A percentile compares a stretch with the other conserved stretches of the same genome.
phyloP scores from a whole-genome alignment of 192 early-diverging fungal genomes.

The Neocallimastix lanati region DNA sequence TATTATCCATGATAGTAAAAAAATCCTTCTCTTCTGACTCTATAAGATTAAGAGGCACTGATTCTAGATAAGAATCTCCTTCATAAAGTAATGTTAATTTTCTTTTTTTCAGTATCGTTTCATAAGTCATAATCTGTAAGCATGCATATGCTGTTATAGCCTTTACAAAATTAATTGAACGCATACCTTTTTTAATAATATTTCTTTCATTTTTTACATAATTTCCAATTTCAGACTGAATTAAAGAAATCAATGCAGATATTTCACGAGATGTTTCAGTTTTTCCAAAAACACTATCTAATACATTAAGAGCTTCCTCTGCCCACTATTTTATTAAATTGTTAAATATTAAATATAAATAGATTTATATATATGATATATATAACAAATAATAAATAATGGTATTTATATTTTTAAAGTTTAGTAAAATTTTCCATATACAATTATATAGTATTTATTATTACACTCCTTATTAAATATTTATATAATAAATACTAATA shows the following conservation, averaged over 20 bases:
- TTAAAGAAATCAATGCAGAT: not conserved
- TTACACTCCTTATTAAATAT: no score
- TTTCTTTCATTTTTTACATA: not conserved
- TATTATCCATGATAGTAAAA: not conserved
- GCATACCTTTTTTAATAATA: not conserved
- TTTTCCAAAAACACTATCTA: not conserved
- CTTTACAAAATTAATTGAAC: not conserved
- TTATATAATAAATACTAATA: no score
- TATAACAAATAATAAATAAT: no score
- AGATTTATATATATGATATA: no score
- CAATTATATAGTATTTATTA: no score
- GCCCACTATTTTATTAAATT: no score
- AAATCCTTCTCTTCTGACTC: not conserved
- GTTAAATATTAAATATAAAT: no score
- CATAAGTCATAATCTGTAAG: not conserved
- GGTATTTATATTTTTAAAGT: no score
- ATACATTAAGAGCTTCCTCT: not conserved
- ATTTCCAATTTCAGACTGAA: not conserved
- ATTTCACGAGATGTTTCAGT: not conserved
- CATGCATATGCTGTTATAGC: not conserved
- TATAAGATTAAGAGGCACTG: not conserved
- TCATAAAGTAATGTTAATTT: not conserved
- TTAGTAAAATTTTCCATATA: no score
- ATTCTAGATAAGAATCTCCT: not conserved
- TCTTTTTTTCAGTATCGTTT: not conserved